Evolutionary conservation across 352 stramenopile species (phyloP), one percentile per base, ranked within the genome.

Genomic region (Pythium volutum): DNA sequence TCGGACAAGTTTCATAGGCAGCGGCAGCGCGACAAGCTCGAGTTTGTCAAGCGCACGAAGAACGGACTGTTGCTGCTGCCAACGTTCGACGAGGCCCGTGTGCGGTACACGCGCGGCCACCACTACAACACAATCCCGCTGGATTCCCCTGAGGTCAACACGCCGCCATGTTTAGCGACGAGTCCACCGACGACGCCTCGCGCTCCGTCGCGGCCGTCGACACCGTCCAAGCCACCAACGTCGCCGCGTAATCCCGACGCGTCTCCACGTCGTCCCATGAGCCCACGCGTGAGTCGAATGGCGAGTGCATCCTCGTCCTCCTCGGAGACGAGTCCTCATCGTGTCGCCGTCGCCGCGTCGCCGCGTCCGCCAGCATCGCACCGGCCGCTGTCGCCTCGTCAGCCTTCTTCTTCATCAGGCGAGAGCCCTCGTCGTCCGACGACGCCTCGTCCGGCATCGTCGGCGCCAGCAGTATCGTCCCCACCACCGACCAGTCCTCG

Each of bases 1-100:
- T 79, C 77, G 8, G 72, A 86, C 5, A 84, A 82, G 15, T 88
- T 71, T 36, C 69, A 71, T 41, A 82, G 81, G 26, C 70, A 82
- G 31, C 71, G 71, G 3, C 55, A 79, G 36, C 67, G 69, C 22
- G 57, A 81, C 36, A 76, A 77, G 27, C 65, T 88, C 42, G 79
- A 88, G 43, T 87, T 84, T 52, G 70, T 83, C 18, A 85, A 87
- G 53, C 75, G 78, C 27, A 80, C 68, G 41, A 81, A 77, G 51
- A 91, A 91, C 20, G 81, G 81, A 2, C 48, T 91, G 33, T 70
- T 86, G 23, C 72, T 75, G 66, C 67, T 89, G 27, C 79, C 79
- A 9, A 84, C 74, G 51, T 89, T 89, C 53, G 69, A 85, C 56
- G 77, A 86, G 39, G 27, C 62, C 9, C 56, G 70, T 9, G 71